Evolutionary conservation across 768 basidiomycete species (phyloP).

Genomic region (Fomitopsis serialis): DNA sequence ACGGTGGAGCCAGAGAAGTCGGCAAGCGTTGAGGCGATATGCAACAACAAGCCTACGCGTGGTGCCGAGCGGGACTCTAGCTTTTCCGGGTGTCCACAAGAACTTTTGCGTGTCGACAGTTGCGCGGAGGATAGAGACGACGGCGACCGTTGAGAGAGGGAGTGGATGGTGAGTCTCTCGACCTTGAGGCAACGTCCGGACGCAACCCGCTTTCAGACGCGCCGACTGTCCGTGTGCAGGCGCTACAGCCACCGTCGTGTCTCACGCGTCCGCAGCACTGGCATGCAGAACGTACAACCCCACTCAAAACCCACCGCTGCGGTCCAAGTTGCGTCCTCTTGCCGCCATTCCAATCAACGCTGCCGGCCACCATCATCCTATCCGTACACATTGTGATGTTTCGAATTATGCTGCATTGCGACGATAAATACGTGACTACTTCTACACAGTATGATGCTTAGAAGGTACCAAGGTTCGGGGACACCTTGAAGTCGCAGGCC

Average conservation of each 20-base stretch:
- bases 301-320: too few species aligned
- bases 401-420: background rate
- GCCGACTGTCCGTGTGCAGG: background rate
- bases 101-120: background rate
- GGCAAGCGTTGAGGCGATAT: conserved; percentile 7
- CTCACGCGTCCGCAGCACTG: background rate
- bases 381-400: too few species aligned
- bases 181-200: background rate
- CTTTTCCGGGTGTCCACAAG: background rate
- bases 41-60: background rate
- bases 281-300: too few species aligned
- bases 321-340: too few species aligned
- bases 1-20: conserved; percentile 15
- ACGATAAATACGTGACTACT: background rate
- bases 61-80: background rate
- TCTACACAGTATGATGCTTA: background rate
- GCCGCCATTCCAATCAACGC: too few species aligned
- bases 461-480: conserved; percentile 34
- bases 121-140: background rate
- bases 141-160: background rate
- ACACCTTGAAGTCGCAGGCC: conserved; percentile 67
- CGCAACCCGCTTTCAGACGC: background rate
- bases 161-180: background rate
- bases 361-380: too few species aligned
- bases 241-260: background rate